A percentile compares a stretch with the other conserved stretches of the same genome.
Evolutionary conservation across 148 eudicot genomes (phyloP).

Genomic region (Gaultheria prostrata): DNA sequence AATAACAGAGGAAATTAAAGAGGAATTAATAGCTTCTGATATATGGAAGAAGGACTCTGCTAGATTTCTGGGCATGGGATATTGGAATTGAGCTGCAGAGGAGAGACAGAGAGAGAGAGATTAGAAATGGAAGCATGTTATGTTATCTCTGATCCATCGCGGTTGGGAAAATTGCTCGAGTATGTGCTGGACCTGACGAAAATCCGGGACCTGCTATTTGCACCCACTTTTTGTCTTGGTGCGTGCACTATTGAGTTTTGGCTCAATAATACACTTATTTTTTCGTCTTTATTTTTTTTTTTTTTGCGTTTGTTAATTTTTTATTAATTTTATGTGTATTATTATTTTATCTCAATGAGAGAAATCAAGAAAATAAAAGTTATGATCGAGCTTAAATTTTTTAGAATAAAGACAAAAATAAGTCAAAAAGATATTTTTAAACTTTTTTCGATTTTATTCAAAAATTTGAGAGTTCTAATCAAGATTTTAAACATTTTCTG

Average conservation of each 20-base stretch:
- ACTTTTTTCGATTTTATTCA: too few species aligned
- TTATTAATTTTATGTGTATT: too few species aligned
- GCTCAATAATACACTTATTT: neutral
- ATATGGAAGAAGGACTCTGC: neutral
- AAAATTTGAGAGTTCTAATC: too few species aligned
- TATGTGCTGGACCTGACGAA: neutral
- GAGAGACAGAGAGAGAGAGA: neutral
- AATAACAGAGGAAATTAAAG: neutral
- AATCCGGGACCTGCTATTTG: neutral
- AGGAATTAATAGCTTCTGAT: neutral
- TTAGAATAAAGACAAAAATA: too few species aligned
- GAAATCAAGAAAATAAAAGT: too few species aligned
- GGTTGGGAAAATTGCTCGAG: neutral
- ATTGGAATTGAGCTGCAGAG: conserved; percentile 5
- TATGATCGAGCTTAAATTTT: too few species aligned
- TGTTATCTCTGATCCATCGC: neutral
- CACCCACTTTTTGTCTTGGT: neutral
- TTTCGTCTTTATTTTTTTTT: too few species aligned
- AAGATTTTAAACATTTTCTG: too few species aligned
- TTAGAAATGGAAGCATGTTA: neutral
- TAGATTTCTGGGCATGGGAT: neutral
- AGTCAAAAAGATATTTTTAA: too few species aligned
- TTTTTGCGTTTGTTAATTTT: too few species aligned
- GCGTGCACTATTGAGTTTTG: neutral
- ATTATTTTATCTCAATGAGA: too few species aligned